These are phyloP conservation scores for Xylaria venustula DNA, from an alignment of 495 filamentous ascomycete genomes.

Conservation along the genomic window DNA sequence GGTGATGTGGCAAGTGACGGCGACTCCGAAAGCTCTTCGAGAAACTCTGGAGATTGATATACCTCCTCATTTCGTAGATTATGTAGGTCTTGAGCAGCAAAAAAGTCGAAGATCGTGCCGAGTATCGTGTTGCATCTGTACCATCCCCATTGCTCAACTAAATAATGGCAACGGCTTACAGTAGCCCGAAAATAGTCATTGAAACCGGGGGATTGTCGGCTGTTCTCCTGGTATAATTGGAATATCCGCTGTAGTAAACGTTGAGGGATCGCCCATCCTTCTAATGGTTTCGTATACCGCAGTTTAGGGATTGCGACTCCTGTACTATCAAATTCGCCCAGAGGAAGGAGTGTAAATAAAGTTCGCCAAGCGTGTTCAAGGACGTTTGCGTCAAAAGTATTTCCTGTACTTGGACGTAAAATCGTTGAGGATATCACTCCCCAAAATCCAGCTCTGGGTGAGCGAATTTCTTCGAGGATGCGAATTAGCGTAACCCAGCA, in stretches of 20 bases:
- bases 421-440: conserved; percentile 53
- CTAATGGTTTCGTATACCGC: conserved; percentile 51
- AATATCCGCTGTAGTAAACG: conserved; percentile 64
- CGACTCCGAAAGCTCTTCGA: conserved; percentile 65
- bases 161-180: conserved; percentile 72
- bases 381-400: conserved; percentile 43
- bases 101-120: conserved; percentile 85
- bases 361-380: conserved; percentile 73
- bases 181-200: conserved; percentile 78
- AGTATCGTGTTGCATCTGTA: conserved; percentile 73
- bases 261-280: conserved; percentile 75
- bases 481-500: conserved; percentile 67
- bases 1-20: conserved; percentile 60
- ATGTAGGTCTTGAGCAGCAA: conserved; percentile 69
- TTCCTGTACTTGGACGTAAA: conserved; percentile 14
- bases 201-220: conserved; percentile 59
- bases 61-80: conserved; percentile 77
- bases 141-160: conserved; percentile 87
- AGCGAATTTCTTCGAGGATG: conserved; percentile 48
- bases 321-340: conserved; percentile 68
- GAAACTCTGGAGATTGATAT: conserved; percentile 72
- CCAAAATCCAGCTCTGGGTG: conserved; percentile 56
- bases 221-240: conserved; percentile 59
- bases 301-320: conserved; percentile 60
- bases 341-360: conserved; percentile 72